Conservation (phyloP, 192 early-diverging fungal species). For the Coemansia sp. region DNA sequence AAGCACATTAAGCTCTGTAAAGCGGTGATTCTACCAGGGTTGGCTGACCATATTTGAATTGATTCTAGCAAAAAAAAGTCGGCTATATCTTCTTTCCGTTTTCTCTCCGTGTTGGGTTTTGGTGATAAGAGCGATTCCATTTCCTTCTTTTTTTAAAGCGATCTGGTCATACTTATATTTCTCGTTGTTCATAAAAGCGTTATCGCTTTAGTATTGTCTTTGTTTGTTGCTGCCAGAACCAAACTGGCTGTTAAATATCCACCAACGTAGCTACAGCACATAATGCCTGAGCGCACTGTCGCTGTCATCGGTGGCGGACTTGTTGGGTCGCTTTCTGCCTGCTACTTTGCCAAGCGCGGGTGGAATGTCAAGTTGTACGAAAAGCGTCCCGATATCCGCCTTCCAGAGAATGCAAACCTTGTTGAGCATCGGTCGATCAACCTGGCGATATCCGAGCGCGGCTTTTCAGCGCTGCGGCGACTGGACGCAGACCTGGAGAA, state of each 20-base stretch:
- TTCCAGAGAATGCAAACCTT: slow-evolving; percentile 57
- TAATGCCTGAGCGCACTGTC: slow-evolving; percentile 34
- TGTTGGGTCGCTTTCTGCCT: slow-evolving; percentile 83
- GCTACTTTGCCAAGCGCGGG: slow-evolving; percentile 89
- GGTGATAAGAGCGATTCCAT: no score
- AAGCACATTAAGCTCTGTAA: no score
- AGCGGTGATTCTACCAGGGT: no score
- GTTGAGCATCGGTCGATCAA: slow-evolving; percentile 85
- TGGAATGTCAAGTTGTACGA: slow-evolving; percentile 91
- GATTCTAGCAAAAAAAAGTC: no score
- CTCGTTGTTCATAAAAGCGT: background rate
- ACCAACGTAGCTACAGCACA: background rate
- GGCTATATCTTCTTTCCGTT: no score
- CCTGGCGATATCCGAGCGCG: slow-evolving; percentile 85
- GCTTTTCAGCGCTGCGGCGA: slow-evolving; percentile 74
- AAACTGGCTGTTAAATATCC: no score
- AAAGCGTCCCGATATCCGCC: slow-evolving; percentile 69
- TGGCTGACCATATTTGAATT: no score
- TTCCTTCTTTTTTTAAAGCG: no score
- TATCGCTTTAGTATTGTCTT: no score
- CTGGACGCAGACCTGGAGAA: slow-evolving; percentile 69
- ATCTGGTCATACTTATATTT: no score
- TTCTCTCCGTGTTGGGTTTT: no score
- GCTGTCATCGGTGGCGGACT: slow-evolving; percentile 90
- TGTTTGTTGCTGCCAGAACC: no score